Evolutionary conservation across 805 yeast genomes (phyloP).

Genomic region (Blastobotrys terrestris): DNA sequence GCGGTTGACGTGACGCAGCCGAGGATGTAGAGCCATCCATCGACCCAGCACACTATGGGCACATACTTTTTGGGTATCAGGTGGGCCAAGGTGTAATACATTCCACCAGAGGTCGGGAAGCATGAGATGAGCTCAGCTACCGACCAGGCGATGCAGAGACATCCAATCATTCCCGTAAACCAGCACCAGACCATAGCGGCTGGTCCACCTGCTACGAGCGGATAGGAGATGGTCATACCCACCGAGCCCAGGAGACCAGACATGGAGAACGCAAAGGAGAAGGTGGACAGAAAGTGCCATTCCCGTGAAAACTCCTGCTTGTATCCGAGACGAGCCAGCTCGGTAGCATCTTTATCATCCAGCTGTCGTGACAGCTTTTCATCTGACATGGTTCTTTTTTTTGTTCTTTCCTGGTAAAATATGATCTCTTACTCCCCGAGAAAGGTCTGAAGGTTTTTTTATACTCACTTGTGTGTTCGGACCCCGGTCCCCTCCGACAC

Average conservation of each 20-base stretch:
- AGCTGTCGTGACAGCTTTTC: not conserved
- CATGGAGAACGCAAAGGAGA: constrained; percentile 76
- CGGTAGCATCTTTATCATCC: constrained; percentile 38
- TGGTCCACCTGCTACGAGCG: constrained; percentile 48
- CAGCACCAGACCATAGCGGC: constrained; percentile 72
- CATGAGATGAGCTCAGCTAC: constrained; percentile 56
- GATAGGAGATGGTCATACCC: constrained; percentile 58
- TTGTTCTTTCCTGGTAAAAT: too few species aligned
- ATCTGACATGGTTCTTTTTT: not conserved
- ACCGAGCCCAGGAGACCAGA: constrained; percentile 69
- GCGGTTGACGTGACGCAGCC: constrained; percentile 42
- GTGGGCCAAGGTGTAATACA: constrained; percentile 18
- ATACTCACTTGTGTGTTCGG: not conserved
- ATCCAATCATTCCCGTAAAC: constrained; percentile 56
- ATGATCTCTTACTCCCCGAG: too few species aligned
- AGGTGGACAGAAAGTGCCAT: constrained; percentile 63
- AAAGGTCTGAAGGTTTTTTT: too few species aligned
- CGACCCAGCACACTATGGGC: constrained; percentile 40
- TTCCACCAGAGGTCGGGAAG: constrained; percentile 23
- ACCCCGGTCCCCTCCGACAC: not conserved
- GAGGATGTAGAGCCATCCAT: constrained; percentile 39
- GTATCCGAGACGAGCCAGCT: constrained; percentile 66
- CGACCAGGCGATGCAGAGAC: constrained; percentile 60
- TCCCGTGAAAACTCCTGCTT: constrained; percentile 66
- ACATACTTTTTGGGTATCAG: constrained; percentile 38